A percentile compares a stretch with the other conserved stretches of the same genome.
These are phyloP conservation scores for Aspergillus costaricaensis DNA, from an alignment of 2,329 filamentous ascomycete species.

Conservation along the genomic window DNA sequence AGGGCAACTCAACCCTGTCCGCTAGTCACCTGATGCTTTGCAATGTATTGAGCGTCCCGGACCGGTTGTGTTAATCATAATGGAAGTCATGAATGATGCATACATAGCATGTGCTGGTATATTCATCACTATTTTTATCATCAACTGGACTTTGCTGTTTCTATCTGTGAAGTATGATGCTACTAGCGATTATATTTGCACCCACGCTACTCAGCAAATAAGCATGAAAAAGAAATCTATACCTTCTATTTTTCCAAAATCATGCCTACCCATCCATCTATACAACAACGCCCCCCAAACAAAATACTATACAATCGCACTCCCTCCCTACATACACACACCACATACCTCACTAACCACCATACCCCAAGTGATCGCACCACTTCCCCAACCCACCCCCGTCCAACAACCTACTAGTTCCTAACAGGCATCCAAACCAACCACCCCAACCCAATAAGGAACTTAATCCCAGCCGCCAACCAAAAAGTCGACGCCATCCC, in stretches of 20 bases:
- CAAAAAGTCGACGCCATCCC: slow-evolving; percentile 49
- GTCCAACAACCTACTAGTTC: neutral
- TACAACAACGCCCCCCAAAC: neutral
- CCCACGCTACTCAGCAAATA: neutral
- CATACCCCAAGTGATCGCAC: neutral
- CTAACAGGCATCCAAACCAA: slow-evolving; percentile 38
- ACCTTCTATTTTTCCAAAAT: neutral
- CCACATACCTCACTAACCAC: neutral
- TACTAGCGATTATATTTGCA: neutral
- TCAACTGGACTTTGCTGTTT: neutral
- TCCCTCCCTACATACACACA: neutral
- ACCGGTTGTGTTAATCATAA: slow-evolving; percentile 24
- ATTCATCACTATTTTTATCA: too few species aligned
- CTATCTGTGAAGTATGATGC: neutral
- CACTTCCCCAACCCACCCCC: neutral
- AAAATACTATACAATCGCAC: neutral
- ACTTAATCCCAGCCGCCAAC: slow-evolving; percentile 46
- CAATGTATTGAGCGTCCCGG: slow-evolving; percentile 19
- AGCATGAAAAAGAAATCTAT: neutral
- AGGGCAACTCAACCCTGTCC: slow-evolving; percentile 1
- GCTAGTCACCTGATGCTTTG: slow-evolving; percentile 14
- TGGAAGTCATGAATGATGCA: slow-evolving; percentile 14
- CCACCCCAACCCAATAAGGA: slow-evolving; percentile 40
- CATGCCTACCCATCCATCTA: neutral
- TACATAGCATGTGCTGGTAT: neutral